Percentiles rank a stretch among this genome's conserved stretches.
Evolutionary conservation across 345 rosid genomes (phyloP).

Genomic region (Gossypium australe): DNA sequence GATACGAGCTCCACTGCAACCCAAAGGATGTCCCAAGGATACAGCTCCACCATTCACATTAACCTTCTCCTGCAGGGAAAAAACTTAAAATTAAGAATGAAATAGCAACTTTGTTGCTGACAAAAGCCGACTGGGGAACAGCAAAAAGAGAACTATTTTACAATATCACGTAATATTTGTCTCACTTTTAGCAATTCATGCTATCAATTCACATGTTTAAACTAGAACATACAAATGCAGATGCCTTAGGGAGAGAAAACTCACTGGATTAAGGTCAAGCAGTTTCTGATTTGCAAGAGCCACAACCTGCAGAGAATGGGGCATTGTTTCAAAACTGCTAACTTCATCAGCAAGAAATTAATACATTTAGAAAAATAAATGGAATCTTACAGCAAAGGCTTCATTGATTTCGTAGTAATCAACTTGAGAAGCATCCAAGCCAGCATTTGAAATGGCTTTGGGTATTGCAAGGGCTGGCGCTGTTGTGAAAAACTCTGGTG

Average conservation of each 20-base stretch:
- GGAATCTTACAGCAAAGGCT: slow-evolving; percentile 82
- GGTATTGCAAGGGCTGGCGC: slow-evolving; percentile 97
- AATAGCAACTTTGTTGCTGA: background rate
- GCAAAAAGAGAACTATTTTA: background rate
- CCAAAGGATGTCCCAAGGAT: slow-evolving; percentile 93
- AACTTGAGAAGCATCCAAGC: slow-evolving; percentile 74
- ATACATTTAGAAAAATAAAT: background rate
- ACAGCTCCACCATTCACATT: slow-evolving; percentile 97
- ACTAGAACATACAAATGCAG: background rate
- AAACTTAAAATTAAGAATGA: background rate
- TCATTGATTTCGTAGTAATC: slow-evolving; percentile 95
- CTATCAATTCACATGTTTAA: background rate
- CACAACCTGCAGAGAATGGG: slow-evolving; percentile 55
- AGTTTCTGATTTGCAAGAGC: slow-evolving; percentile 87
- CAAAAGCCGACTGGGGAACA: background rate
- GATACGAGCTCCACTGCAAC: slow-evolving; percentile 99
- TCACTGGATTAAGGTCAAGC: slow-evolving; percentile 72
- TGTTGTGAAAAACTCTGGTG: slow-evolving; percentile 88
- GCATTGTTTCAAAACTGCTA: slow-evolving; percentile 1
- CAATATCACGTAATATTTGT: background rate
- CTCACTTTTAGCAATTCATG: background rate
- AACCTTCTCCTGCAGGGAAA: slow-evolving; percentile 60
- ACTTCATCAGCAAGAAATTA: background rate
- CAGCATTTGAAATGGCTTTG: slow-evolving; percentile 77
- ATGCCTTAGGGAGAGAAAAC: slow-evolving; percentile 19